Conservation (phyloP, 2,329 filamentous ascomycete genomes). For the Neonectria magnoliae region DNA sequence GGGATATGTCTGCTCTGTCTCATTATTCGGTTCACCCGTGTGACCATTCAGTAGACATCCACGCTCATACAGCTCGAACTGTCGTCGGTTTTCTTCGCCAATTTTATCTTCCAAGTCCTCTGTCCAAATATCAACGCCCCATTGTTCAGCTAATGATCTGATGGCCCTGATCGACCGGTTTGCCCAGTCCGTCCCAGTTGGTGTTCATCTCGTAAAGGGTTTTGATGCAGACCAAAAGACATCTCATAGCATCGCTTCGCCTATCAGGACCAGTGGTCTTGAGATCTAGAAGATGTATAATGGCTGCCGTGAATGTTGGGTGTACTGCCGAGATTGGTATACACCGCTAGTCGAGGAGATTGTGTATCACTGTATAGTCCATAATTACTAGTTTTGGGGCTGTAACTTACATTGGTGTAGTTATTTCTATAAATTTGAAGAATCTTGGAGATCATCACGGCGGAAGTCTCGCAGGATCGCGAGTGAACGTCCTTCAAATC, state of each 20-base stretch:
- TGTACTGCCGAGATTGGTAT: constrained; percentile 31
- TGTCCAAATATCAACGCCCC: constrained; percentile 28
- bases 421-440: constrained; percentile 32
- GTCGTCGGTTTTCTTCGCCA: constrained; percentile 11
- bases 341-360: constrained; percentile 3
- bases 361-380: neutral
- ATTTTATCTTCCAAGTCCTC: constrained; percentile 26
- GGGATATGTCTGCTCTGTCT: constrained; percentile 10
- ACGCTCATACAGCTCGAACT: constrained; percentile 31
- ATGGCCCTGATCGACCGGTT: constrained; percentile 30
- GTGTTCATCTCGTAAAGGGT: constrained; percentile 31
- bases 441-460: constrained; percentile 24
- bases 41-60: constrained; percentile 4
- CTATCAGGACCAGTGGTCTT: neutral
- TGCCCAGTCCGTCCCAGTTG: constrained; percentile 34
- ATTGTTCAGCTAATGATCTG: constrained; percentile 25
- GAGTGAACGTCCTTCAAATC: constrained; percentile 31
- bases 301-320: constrained; percentile 30
- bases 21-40: neutral
- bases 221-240: constrained; percentile 25
- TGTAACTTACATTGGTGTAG: constrained; percentile 10
- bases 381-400: too few species aligned
- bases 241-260: constrained; percentile 24
- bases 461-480: constrained; percentile 24
- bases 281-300: constrained; percentile 30